Percentiles rank a stretch among this genome's conserved stretches.
Conservation (phyloP, 176 grass and related monocot genomes). For the Oryza glaberrima region DNA sequence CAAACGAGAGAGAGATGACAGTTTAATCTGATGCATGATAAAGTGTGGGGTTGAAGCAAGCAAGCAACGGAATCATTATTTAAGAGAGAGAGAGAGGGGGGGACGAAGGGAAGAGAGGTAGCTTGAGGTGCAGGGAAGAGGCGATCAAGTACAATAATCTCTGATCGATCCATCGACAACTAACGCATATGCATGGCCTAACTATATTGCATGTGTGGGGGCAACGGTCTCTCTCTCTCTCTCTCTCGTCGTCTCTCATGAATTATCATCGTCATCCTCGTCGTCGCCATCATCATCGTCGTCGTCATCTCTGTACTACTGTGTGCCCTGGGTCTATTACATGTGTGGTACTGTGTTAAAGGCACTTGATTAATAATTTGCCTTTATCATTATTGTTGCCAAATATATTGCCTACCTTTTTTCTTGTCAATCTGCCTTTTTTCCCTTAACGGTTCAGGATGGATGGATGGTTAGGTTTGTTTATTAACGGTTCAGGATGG, state of each 20-base stretch:
- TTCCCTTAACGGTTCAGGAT: neutral
- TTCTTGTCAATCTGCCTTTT: neutral
- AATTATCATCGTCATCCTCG: constrained; percentile 5
- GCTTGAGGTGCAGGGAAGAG: constrained; percentile 57
- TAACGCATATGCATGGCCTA: constrained; percentile 31
- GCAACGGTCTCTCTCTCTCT: neutral
- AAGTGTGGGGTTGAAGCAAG: constrained; percentile 93
- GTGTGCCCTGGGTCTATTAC: too few species aligned
- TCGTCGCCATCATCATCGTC: too few species aligned
- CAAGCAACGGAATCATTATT: constrained; percentile 10
- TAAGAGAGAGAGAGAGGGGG: neutral
- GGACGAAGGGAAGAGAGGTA: constrained; percentile 38
- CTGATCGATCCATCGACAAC: constrained; percentile 39
- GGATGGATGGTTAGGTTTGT: neutral
- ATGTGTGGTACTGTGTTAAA: neutral
- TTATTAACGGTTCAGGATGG: neutral
- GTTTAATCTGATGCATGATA: constrained; percentile 19
- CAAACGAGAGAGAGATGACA: constrained; percentile 8
- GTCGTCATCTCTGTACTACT: too few species aligned
- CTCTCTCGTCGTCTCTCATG: constrained; percentile 11
- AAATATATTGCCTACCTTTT: neutral
- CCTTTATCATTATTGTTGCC: neutral
- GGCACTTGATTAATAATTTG: neutral
- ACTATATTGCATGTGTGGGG: constrained; percentile 38
- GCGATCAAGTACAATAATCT: constrained; percentile 69